Evolutionary conservation across 306 rosid species (phyloP), one percentile per base, ranked within the genome.

Genomic region (Acacia acuminata): DNA sequence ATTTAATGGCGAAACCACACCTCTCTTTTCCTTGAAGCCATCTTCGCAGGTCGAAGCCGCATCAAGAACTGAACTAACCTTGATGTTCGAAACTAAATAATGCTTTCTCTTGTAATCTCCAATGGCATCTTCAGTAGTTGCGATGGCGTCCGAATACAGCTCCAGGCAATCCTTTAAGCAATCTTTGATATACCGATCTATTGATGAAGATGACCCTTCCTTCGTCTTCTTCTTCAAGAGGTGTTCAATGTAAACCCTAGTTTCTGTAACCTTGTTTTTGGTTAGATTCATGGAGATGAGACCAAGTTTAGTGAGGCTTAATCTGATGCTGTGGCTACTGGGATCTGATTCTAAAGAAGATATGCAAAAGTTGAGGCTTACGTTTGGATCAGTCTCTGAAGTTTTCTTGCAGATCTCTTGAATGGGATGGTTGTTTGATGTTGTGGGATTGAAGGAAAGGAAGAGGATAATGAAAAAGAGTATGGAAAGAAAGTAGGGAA

Each of bases 11-110:
- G 94, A 92, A 77, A 78, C 78, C 38, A 70, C 74, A 40, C 76
- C 76, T 0, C 69, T 42, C 20, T 45, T 80, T 27, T 91, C 90
- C 55, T 78, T 44, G 79, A 94, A 94, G 8, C 96, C 97, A 82
- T 94, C 98, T 75, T 92, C 97, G 43, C 98, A 94, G 1, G 97
- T 94, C 0, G 91, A 81, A 0, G 92, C 48, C 25, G 91, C 89
- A 70, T 90, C 97, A 47, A 82, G 12, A 16, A 90, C 86, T 0
- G 92, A 88, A 16, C 94, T 91, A n/a, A 91, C 44, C 13, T 76
- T 77, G 4, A 90, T 47, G 19, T 91, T 88, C 24, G 82, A 90
- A 25, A 88, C 92, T 0, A 7, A 81, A 58, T 90, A 91, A 17
- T 79, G 91, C 55, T 83, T 87, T 3, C 61, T 48, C 75, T 24